Base-by-base conservation (phyloP, 495 filamentous ascomycete genomes). In the Hypoxylon trugodes region DNA sequence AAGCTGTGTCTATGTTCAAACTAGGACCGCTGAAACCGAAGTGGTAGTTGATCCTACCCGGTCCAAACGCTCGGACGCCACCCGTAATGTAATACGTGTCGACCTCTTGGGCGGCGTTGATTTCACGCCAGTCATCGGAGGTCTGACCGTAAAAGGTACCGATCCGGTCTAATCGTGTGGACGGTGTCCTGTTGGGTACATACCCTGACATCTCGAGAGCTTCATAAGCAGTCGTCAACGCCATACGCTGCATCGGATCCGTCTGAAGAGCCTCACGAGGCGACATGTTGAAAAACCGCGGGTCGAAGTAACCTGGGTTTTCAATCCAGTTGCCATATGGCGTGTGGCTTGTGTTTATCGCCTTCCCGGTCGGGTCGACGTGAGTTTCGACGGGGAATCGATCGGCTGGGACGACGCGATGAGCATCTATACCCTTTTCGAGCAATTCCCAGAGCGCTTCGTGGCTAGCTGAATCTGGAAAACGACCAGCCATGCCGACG, bases 51-150 rank as follows among this genome's bases (percentile, higher is more conserved):
- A 97, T 93, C 25, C 93, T 84, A 2, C 93, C 93, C 0, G 93
- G 91, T 1, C 88, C 89, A 58, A 97, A 96, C 12, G 93, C 92
- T 36, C 91, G 85, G 13, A 93, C 89, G 67, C 90, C 93, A 42
- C 93, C 93, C 0, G 93, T 92, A 69, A 96, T 96, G 76, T 88
- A 96, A 72, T 96, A 97, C 1, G 92, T 96, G 72, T 96, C 93
- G 53, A 97, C 87, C 57, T 96, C 90, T 67, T 97, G 87, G 12
- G 89, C 89, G 42, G 89, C 91, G 73, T 96, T 96, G 62, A 96
- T 89, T 65, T 96, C 93, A 74, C 90, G 86, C 82, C 92, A 96
- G 62, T 97, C 93, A 53, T 96, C 91, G 61, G 90, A 93, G 1
- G 93, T 95, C 77, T 93, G 91, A 37, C 93, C 93, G 70, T 96